Base-by-base conservation (phyloP, 2,329 filamentous ascomycete species). In the Colletotrichum tabaci region DNA sequence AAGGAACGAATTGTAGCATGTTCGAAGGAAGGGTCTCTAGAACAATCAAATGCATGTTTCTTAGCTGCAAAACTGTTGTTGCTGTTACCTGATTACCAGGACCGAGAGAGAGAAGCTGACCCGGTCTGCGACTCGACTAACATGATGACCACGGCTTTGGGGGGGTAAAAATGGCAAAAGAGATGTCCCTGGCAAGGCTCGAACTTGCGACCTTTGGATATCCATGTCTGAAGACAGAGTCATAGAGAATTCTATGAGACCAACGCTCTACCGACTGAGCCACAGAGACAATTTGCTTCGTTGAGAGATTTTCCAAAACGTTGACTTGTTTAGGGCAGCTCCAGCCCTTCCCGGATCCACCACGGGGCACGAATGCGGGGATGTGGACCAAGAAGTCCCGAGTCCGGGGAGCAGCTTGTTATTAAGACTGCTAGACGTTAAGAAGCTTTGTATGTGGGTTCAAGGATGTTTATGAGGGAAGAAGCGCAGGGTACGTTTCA, bases 161-260 rank as follows among this genome's bases (percentile, higher is more conserved):
- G 30, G 30, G 0, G 8, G 8, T 35, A 8, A 16, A 23, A 26
- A 44, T 18, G 6, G 0, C 5, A 42, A 57, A 30, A 26, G 0
- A n/a, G 3, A 38, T 69, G 55, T 58, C 52, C 46, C 60, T 53
- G 61, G 52, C 44, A 63, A 68, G 66, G 60, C 67, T 69, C 46
- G 61, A 69, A 69, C 61, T 69, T 46, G 46, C 60, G 67, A 69
- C 53, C 67, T 69, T 66, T 69, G 67, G 61, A 66, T 66, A 4
- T 66, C 53, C n/a, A 21, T 40, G 16, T 21, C 53, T 66, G 2
- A 0, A 57, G 38, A 30, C 15, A 58, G 16, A 30, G 53, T 66
- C 47, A 68, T 52, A 61, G 1, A 26, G 30, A 44, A 0, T 16
- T 64, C 50, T 65, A 60, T 66, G 53, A 69, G 61, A 69, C 53